Conservation (phyloP, 169 alveolate species). For the Plasmodium ovale region DNA sequence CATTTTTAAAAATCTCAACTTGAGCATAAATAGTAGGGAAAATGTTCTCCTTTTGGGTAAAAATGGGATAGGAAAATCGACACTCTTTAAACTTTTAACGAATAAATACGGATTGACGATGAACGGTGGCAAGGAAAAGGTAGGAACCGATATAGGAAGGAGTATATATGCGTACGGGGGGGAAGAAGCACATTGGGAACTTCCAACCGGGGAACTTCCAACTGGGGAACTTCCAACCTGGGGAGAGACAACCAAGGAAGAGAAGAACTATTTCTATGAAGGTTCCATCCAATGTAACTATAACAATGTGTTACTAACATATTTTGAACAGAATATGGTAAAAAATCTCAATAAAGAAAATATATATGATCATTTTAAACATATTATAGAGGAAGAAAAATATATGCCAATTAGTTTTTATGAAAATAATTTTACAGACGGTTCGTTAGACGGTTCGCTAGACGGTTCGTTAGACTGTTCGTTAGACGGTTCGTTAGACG, state of each 20-base stretch:
- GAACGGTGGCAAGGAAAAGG: background rate
- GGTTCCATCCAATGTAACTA: conserved; percentile 58
- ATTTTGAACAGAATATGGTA: conserved; percentile 74
- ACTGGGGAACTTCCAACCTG: too few relatives aligned
- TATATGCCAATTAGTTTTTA: conserved; percentile 40
- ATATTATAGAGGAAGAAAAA: conserved; percentile 40
- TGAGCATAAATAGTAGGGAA: conserved; percentile 77
- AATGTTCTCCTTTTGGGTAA: conserved; percentile 80
- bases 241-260: too few relatives aligned
- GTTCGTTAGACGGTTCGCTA: too few relatives aligned
- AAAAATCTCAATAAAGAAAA: conserved; percentile 49
- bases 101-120: conserved; percentile 42
- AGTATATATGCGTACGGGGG: conserved; percentile 67
- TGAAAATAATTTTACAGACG: background rate
- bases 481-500: background rate
- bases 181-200: too few relatives aligned
- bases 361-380: conserved; percentile 65
- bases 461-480: too few relatives aligned
- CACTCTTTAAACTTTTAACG: conserved; percentile 78
- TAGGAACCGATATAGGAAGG: background rate
- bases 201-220: too few relatives aligned
- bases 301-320: conserved; percentile 58
- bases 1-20: conserved; percentile 72
- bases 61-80: conserved; percentile 85
- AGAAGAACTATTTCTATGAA: conserved; percentile 14